Evolutionary conservation across 805 yeast genomes (phyloP).

Genomic region (Nakazawaea peltata): DNA sequence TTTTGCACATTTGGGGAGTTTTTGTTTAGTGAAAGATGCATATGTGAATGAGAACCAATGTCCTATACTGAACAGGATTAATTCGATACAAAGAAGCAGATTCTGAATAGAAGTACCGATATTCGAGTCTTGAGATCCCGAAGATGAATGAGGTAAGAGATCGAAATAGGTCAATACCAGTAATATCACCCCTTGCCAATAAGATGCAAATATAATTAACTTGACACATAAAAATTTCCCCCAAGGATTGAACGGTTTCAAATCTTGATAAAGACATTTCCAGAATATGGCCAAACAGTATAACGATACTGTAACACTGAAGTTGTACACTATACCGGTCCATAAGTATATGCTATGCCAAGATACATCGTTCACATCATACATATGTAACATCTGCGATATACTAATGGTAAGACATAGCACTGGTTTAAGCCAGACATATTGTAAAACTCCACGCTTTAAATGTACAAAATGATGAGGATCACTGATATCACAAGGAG

Average conservation of each 20-base stretch:
- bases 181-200: constrained; percentile 83
- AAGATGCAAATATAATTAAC: constrained; percentile 91
- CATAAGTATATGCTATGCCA: constrained; percentile 47
- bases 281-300: constrained; percentile 87
- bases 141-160: constrained; percentile 25
- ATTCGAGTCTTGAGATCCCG: constrained; percentile 22
- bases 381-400: constrained; percentile 38
- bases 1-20: constrained; percentile 64
- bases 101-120: constrained; percentile 64
- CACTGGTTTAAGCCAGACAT: constrained; percentile 90
- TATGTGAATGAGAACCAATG: constrained; percentile 84
- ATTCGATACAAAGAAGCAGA: constrained; percentile 71
- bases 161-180: constrained; percentile 44
- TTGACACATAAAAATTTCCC: constrained; percentile 92
- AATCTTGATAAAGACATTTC: constrained; percentile 77
- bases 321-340: constrained; percentile 64
- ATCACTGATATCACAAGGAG: constrained; percentile 74
- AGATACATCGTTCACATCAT: constrained; percentile 43
- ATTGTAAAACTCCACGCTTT: constrained; percentile 84
- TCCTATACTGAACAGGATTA: constrained; percentile 80
- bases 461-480: constrained; percentile 70
- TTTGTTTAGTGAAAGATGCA: constrained; percentile 53
- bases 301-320: constrained; percentile 73
- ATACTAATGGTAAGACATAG: constrained; percentile 50
- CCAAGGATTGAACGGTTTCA: constrained; percentile 77